phyloP scores from a whole-genome alignment of 306 rosid genomes.

The Prunus fruticosa region DNA sequence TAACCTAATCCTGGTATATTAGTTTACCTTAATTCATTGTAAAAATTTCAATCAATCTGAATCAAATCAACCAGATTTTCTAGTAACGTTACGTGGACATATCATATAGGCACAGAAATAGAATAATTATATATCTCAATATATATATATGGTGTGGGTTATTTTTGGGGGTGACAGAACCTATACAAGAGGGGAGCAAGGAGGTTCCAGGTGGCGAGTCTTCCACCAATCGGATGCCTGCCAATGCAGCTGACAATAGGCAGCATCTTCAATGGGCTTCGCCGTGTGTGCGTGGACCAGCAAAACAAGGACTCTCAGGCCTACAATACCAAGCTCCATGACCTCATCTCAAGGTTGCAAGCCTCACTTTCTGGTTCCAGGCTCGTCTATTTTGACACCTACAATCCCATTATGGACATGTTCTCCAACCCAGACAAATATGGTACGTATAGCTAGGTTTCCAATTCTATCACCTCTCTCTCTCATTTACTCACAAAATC shows the following conservation, averaged over 20 bases:
- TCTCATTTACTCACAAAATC: no score
- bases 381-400: constrained; percentile 35
- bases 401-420: constrained; percentile 36
- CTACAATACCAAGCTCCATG: constrained; percentile 42
- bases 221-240: constrained; percentile 50
- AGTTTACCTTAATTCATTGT: no score
- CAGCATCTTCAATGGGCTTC: constrained; percentile 15
- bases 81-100: no score
- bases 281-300: constrained; percentile 25
- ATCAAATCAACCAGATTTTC: no score
- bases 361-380: constrained; percentile 23
- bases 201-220: constrained; percentile 35
- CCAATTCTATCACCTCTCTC: no score
- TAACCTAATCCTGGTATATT: no score
- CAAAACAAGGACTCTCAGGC: constrained; percentile 32
- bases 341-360: constrained; percentile 16
- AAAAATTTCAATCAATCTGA: no score
- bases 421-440: constrained; percentile 29
- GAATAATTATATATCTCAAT: no score
- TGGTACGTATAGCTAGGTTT: background rate
- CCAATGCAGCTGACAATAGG: constrained; percentile 25
- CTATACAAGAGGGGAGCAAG: constrained; percentile 35
- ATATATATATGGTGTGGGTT: no score
- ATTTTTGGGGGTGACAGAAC: constrained; percentile 7
- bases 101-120: no score